Conservation (phyloP, 345 rosid genomes). For the Pelargonium nanum region DNA sequence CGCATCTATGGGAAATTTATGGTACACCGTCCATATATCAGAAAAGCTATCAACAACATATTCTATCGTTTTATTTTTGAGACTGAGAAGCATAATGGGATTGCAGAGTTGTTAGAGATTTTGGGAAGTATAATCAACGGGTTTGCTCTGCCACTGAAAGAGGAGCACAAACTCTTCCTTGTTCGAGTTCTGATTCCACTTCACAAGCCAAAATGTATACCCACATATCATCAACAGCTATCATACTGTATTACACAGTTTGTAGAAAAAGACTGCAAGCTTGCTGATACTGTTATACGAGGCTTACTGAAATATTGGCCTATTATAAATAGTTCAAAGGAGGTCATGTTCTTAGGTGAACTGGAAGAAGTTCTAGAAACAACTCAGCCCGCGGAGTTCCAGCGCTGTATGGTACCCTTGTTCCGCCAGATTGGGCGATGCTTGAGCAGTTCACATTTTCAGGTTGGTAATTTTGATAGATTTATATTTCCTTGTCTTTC, state of each 20-base stretch:
- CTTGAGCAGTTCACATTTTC: not conserved
- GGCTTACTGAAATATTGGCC: not conserved
- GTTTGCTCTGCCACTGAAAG: slow-evolving; percentile 1
- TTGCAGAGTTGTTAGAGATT: not conserved
- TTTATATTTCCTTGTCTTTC: not conserved
- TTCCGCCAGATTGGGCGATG: not conserved
- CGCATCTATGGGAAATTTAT: slow-evolving; percentile 1
- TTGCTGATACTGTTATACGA: not conserved
- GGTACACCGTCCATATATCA: not conserved
- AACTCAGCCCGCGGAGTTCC: slow-evolving; percentile 1
- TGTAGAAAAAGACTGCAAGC: not conserved
- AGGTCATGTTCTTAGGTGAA: not conserved
- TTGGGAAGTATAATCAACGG: not conserved
- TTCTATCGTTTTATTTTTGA: not conserved
- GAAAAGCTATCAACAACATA: not conserved
- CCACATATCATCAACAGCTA: not conserved
- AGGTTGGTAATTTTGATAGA: not conserved
- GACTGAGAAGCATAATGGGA: slow-evolving; percentile 2
- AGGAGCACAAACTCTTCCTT: not conserved
- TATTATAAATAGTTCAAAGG: not conserved
- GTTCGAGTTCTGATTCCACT: not conserved
- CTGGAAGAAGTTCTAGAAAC: slow-evolving; percentile 3
- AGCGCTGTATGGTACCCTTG: slow-evolving; percentile 1
- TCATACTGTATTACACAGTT: not conserved
- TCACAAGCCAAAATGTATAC: not conserved